phyloP scores from a whole-genome alignment of 2,329 filamentous ascomycete species.

The Phyllosticta capitalensis region DNA sequence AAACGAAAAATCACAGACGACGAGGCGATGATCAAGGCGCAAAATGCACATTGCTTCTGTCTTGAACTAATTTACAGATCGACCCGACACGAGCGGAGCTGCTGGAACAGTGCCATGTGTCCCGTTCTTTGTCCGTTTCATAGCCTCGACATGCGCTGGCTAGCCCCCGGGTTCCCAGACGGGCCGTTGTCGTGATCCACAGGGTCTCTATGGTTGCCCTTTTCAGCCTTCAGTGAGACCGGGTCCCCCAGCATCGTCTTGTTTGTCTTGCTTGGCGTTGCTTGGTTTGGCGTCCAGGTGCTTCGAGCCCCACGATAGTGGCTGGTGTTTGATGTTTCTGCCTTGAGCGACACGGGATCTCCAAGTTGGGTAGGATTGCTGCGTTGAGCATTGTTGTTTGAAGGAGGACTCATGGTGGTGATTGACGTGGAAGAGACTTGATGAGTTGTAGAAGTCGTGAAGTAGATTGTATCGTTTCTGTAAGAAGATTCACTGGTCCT shows the following conservation, averaged over 20 bases:
- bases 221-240: constrained; percentile 7
- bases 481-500: neutral
- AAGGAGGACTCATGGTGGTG: neutral
- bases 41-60: neutral
- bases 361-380: constrained; percentile 9
- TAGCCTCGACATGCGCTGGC: constrained; percentile 1
- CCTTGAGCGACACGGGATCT: constrained; percentile 9
- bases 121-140: neutral
- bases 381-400: constrained; percentile 1
- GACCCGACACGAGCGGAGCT: neutral
- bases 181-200: constrained; percentile 10
- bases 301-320: neutral
- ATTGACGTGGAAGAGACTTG: neutral
- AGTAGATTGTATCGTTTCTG: neutral
- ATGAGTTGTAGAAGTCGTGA: neutral
- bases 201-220: neutral
- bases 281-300: neutral
- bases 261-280: neutral
- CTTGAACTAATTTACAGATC: neutral
- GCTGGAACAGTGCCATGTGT: neutral
- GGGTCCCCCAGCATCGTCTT: constrained; percentile 11
- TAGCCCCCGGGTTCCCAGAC: neutral
- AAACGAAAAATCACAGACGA: too few relatives aligned
- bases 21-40: too few relatives aligned
- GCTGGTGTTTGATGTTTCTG: constrained; percentile 5